Conservation (phyloP, 1,284 basidiomycete genomes). For the Anthracocystis panici-leucophaei region DNA sequence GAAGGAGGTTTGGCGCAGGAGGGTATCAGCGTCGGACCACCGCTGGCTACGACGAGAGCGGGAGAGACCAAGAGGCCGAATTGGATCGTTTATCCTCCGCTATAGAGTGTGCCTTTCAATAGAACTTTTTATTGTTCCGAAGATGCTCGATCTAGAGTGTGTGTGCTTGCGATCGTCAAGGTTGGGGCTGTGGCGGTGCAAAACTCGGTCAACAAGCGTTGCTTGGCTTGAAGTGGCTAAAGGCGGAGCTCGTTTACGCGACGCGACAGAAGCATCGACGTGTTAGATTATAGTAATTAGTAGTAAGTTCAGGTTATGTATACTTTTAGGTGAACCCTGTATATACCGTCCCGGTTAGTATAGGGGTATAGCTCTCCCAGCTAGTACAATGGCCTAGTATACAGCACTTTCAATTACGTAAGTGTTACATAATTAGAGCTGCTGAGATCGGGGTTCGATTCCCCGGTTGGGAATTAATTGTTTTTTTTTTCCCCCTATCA, state of each 20-base stretch:
- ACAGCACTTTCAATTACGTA: slow-evolving; percentile 22
- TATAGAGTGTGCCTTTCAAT: slow-evolving; percentile 12
- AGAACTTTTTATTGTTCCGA: not conserved
- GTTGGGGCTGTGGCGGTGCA: too few relatives aligned
- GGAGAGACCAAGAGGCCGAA: not conserved
- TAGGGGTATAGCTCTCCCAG: slow-evolving; percentile 6
- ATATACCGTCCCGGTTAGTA: not conserved
- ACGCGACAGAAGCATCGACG: not conserved
- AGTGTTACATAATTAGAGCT: not conserved
- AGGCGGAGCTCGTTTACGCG: not conserved
- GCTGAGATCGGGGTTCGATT: slow-evolving; percentile 54
- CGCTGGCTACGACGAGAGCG: not conserved
- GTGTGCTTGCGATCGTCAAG: too few relatives aligned
- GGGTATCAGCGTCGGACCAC: too few relatives aligned
- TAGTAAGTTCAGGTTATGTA: too few relatives aligned
- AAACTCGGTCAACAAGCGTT: too few relatives aligned
- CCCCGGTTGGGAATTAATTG: slow-evolving; percentile 42
- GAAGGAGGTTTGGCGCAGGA: not conserved
- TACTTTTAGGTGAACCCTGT: not conserved
- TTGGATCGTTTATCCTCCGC: slow-evolving; percentile 35
- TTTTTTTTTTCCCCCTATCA: not conserved
- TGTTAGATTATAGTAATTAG: not conserved
- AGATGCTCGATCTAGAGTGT: too few relatives aligned
- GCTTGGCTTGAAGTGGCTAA: not conserved
- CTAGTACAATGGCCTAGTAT: slow-evolving; percentile 21